Base-by-base conservation (phyloP, 495 filamentous ascomycete species). In the Bryoglossum gracile region DNA sequence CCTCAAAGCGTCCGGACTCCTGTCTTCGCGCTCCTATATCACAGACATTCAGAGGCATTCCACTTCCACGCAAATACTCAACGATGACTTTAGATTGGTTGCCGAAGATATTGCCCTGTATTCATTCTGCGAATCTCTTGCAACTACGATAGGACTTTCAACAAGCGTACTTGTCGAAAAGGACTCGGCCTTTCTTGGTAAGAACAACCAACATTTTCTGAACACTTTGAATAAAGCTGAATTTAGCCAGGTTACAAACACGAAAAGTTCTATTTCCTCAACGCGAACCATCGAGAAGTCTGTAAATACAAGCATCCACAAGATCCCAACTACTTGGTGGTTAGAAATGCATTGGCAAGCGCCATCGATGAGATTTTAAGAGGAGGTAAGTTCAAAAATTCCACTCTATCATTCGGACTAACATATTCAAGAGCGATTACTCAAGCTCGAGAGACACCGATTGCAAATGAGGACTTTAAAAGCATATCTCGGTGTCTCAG, bases 91-190 rank as follows among this genome's bases (percentile, higher is more conserved):
- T 51, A 61, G 69, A 0, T 61, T 70, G 36, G 35, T 69, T 14
- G 64, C 65, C 3, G 53, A 53, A 10, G 59, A 54, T 13, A 28
- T 75, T 0, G 36, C 51, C 0, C 63, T 76, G 2, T 57, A 63
- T 30, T 75, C 73, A 9, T 77, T 77, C 53, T 77, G 72, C 40
- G 72, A 77, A 46, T 72, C 67, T 10, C 52, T 38, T 4, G n/a
- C n/a, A n/a, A n/a, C n/a, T n/a, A 52, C 50, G 24, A 72, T 70
- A 0, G 23, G 51, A 1, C 42, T 72, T 39, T n/a, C n/a, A n/a
- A 48, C 52, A 13, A 21, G 57, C 56, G 55, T 74, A 39, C 13
- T 30, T 13, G 50, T 75, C 10, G 66, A 68, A 2, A 66, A 59
- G 22, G 65, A 73, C 1, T 73, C 71, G 0, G 65, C 74, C 0